Evolutionary conservation across 2,329 filamentous ascomycete species (phyloP).

Genomic region (Sclerotinia subarctica): DNA sequence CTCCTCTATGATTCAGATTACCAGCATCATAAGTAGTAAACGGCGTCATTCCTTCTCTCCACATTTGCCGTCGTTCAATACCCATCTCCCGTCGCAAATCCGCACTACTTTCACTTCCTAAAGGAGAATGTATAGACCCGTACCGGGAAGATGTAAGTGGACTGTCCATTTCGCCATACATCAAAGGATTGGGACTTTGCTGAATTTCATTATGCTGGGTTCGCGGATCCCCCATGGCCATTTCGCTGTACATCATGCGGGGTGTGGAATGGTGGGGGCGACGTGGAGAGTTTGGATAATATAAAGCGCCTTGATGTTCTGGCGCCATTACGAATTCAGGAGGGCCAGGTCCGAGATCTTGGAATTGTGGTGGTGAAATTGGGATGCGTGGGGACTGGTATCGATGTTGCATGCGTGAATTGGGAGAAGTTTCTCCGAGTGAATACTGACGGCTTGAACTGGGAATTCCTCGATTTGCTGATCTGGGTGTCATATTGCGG

Average conservation of each 20-base stretch:
- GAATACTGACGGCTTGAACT: background rate
- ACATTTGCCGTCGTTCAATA: background rate
- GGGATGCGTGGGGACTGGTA: background rate
- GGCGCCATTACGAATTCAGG: background rate
- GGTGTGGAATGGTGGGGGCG: background rate
- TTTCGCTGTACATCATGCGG: conserved; percentile 12
- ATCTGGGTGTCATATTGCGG: background rate
- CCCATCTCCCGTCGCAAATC: background rate
- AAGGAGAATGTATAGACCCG: conserved; percentile 10
- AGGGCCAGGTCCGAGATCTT: conserved; percentile 3
- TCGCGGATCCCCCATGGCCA: background rate
- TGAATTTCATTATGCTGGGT: background rate
- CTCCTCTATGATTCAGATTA: background rate
- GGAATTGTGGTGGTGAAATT: background rate
- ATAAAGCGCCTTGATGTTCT: background rate
- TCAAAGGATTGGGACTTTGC: conserved; percentile 1
- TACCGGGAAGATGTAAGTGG: conserved; percentile 15
- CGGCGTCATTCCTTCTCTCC: background rate
- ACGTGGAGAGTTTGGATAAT: background rate
- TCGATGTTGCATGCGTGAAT: background rate
- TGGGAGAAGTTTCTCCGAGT: background rate
- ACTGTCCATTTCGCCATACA: conserved; percentile 14
- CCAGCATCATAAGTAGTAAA: background rate
- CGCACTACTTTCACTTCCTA: background rate
- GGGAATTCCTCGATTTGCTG: background rate